Evolutionary conservation across 106 monocot genomes (phyloP).

Genomic region (Dioscorea dumetorum): DNA sequence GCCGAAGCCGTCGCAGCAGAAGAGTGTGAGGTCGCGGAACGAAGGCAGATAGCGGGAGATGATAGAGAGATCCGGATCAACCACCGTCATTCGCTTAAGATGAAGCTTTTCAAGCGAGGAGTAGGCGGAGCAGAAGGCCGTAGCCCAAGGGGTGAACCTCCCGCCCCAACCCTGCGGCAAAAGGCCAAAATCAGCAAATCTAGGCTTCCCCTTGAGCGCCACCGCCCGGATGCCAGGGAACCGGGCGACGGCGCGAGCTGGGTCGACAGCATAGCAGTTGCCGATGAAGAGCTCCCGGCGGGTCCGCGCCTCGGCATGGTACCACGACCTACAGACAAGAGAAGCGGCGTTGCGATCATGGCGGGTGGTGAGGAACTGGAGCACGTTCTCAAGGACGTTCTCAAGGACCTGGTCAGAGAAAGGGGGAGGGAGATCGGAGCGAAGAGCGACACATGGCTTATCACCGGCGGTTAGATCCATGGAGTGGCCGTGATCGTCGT

Average conservation of each 20-base stretch:
- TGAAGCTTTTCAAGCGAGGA: slow-evolving; percentile 53
- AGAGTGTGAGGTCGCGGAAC: slow-evolving; percentile 49
- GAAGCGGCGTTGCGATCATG: slow-evolving; percentile 79
- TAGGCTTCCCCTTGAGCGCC: slow-evolving; percentile 63
- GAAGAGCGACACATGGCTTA: not conserved
- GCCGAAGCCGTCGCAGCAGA: slow-evolving; percentile 70
- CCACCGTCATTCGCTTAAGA: slow-evolving; percentile 70
- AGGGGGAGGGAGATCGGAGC: slow-evolving; percentile 14
- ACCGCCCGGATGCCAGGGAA: slow-evolving; percentile 36
- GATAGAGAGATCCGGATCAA: slow-evolving; percentile 34
- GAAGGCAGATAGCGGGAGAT: slow-evolving; percentile 33
- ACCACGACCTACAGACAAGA: slow-evolving; percentile 70
- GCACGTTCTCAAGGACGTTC: slow-evolving; percentile 50
- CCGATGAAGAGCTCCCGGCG: slow-evolving; percentile 77
- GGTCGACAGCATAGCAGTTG: slow-evolving; percentile 84
- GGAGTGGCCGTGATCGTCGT: slow-evolving; percentile 1
- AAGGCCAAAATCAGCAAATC: slow-evolving; percentile 78
- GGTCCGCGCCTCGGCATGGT: slow-evolving; percentile 60
- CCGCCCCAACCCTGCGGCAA: slow-evolving; percentile 75
- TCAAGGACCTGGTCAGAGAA: slow-evolving; percentile 40
- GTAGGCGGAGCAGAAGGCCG: slow-evolving; percentile 31
- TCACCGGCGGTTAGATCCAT: slow-evolving; percentile 18
- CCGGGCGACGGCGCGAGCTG: slow-evolving; percentile 32
- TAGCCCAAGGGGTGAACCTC: slow-evolving; percentile 37
- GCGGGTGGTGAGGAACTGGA: slow-evolving; percentile 42